phyloP scores from a whole-genome alignment of 202 grass and related monocot species.

The Saccharum hybrid region DNA sequence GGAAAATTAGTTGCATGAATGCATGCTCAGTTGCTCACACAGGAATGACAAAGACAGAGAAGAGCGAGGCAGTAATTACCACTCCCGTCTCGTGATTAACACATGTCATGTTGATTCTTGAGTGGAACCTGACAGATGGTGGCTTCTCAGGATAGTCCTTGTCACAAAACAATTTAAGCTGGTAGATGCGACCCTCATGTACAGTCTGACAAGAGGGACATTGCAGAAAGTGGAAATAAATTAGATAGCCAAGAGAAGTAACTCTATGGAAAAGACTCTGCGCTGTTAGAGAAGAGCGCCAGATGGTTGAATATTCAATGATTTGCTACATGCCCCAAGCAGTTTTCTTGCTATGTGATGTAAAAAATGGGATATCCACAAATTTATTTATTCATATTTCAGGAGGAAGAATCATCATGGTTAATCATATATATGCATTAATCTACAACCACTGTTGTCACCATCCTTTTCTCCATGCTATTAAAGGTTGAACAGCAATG shows the following conservation, averaged over 20 bases:
- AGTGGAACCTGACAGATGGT: conserved; percentile 68
- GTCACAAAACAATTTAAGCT: conserved; percentile 70
- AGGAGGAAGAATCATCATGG: background rate
- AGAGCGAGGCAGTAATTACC: conserved; percentile 35
- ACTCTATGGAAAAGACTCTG: background rate
- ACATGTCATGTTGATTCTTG: conserved; percentile 64
- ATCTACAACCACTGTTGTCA: background rate
- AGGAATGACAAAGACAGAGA: background rate
- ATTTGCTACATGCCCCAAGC: background rate
- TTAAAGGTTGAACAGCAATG: background rate
- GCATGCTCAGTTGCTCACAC: background rate
- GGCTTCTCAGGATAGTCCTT: conserved; percentile 72
- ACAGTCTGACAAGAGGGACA: conserved; percentile 47
- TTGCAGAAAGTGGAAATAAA: background rate
- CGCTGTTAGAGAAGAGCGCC: background rate
- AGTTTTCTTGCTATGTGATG: background rate
- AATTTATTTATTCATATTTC: background rate
- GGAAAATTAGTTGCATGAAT: background rate
- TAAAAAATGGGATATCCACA: background rate
- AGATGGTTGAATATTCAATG: background rate
- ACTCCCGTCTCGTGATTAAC: conserved; percentile 58
- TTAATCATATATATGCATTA: background rate
- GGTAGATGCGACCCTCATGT: conserved; percentile 73
- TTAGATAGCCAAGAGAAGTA: background rate
- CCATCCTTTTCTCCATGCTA: background rate